These are phyloP conservation scores for Roridomyces roridus DNA, from an alignment of 768 basidiomycete species.

Conservation along the genomic window DNA sequence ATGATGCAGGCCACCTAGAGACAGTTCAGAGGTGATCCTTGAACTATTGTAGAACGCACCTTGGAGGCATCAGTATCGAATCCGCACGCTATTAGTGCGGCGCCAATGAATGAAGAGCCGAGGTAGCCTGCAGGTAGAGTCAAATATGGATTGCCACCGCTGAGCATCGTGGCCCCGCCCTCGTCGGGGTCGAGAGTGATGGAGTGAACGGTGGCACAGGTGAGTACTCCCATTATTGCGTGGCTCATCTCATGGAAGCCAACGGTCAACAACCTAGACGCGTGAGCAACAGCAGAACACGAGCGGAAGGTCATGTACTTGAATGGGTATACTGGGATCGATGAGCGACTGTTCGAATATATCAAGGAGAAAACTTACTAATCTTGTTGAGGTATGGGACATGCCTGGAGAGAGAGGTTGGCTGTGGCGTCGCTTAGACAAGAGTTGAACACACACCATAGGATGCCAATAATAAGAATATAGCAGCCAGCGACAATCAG, in stretches of 20 bases:
- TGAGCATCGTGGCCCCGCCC: conserved; percentile 87
- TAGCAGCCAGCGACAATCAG: conserved; percentile 83
- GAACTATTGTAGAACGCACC: too few species aligned
- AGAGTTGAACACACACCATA: conserved; percentile 61
- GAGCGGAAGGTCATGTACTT: conserved; percentile 62
- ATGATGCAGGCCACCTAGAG: conserved; percentile 82
- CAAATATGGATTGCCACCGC: conserved; percentile 81
- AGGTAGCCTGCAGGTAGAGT: conserved; percentile 86
- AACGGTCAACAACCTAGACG: conserved; percentile 74
- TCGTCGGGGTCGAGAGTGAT: conserved; percentile 91
- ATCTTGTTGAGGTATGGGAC: conserved; percentile 74
- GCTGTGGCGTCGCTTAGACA: conserved; percentile 2
- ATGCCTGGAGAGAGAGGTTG: conserved; percentile 57
- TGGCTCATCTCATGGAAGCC: conserved; percentile 97
- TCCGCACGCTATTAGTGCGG: conserved; percentile 84
- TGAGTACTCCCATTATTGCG: conserved; percentile 78
- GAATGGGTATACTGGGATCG: conserved; percentile 80
- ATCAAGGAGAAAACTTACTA: conserved; percentile 54
- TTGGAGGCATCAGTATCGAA: conserved; percentile 92
- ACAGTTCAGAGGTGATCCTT: too few species aligned
- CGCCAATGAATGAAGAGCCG: conserved; percentile 87
- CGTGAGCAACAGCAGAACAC: neutral
- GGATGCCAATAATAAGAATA: conserved; percentile 74
- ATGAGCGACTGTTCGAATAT: conserved; percentile 19
- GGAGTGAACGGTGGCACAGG: conserved; percentile 85